phyloP scores from a whole-genome alignment of 2,329 filamentous ascomycete genomes.

The Trichoderma atroviride region DNA sequence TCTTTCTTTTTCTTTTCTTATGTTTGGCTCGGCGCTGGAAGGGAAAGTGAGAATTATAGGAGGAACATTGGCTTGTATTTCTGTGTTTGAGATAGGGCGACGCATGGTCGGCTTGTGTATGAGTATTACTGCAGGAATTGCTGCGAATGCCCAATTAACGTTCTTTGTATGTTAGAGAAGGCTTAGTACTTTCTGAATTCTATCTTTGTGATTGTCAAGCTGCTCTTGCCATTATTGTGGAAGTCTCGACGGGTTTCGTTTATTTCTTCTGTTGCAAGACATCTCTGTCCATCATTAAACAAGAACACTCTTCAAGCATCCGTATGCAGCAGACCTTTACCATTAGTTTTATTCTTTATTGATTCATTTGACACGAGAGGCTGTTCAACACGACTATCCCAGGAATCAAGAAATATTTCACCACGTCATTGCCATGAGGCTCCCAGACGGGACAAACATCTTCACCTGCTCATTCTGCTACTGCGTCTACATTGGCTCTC shows the following conservation, averaged over 20 bases:
- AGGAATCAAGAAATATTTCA: not conserved
- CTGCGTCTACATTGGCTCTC: constrained; percentile 42
- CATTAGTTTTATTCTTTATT: not conserved
- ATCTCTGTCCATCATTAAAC: too few relatives aligned
- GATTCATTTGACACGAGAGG: not conserved
- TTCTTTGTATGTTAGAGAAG: not conserved
- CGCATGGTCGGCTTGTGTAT: not conserved
- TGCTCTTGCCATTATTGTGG: not conserved
- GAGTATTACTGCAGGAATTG: constrained; percentile 9
- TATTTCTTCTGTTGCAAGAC: not conserved
- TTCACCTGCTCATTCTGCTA: constrained; percentile 63
- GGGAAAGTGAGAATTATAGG: constrained; percentile 12
- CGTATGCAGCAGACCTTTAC: not conserved
- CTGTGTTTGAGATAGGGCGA: constrained; percentile 7
- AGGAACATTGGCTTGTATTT: not conserved
- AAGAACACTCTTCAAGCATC: not conserved
- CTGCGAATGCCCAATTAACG: not conserved
- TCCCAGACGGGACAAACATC: constrained; percentile 24
- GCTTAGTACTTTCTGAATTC: not conserved
- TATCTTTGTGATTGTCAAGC: not conserved
- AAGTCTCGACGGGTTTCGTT: not conserved
- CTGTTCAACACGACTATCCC: not conserved
- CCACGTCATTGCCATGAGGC: not conserved
- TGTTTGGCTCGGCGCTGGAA: constrained; percentile 26
- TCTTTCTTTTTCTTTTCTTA: constrained; percentile 28